A percentile compares a stretch with the other conserved stretches of the same genome.
Evolutionary conservation across 129 eudicot species (phyloP).

Genomic region (Logfia minima): DNA sequence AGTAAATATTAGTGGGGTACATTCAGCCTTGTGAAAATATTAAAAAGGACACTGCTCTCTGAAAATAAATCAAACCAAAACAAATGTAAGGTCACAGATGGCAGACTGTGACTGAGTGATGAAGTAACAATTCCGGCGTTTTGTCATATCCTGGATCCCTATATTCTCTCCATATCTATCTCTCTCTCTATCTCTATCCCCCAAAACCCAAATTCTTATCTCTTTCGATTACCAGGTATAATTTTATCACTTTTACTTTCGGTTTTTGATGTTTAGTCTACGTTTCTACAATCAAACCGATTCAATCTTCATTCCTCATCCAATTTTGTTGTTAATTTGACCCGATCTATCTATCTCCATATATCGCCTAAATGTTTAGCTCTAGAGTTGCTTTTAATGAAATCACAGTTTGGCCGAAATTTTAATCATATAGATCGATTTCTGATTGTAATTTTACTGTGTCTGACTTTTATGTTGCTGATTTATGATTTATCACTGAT

Average conservation of each 20-base stretch:
- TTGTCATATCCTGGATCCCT: neutral
- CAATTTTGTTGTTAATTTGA: neutral
- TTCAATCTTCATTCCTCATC: neutral
- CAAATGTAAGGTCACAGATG: neutral
- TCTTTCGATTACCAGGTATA: neutral
- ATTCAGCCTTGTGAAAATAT: too few relatives aligned
- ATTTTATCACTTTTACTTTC: neutral
- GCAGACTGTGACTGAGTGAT: neutral
- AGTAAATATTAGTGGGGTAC: too few relatives aligned
- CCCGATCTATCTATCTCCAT: neutral
- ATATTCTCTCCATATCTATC: neutral
- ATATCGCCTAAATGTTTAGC: neutral
- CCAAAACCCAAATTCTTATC: neutral
- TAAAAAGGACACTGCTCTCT: neutral
- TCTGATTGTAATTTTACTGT: neutral
- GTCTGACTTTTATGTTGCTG: neutral
- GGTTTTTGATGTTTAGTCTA: neutral
- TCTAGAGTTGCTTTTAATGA: too few relatives aligned
- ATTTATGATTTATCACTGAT: neutral
- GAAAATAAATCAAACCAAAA: neutral
- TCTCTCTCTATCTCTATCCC: neutral
- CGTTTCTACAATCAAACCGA: neutral
- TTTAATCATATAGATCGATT: neutral
- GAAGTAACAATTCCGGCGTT: neutral
- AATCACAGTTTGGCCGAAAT: neutral